Conservation (phyloP, 116 monocot genomes). For the Thalassia testudinum region DNA sequence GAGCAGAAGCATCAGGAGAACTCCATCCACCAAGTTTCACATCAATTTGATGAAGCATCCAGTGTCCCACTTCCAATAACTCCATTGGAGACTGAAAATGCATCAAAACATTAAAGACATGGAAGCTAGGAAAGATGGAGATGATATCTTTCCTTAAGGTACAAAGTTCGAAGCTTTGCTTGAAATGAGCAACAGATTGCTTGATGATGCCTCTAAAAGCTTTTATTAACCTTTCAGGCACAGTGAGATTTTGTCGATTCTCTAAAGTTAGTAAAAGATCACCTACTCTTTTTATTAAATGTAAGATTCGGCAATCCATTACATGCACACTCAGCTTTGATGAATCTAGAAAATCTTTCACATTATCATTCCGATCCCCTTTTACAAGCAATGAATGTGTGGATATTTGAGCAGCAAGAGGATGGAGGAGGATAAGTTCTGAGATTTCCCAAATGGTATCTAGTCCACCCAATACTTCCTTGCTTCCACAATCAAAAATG, state of each 20-base stretch:
- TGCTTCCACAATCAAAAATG: constrained; percentile 5
- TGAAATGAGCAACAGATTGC: constrained; percentile 20
- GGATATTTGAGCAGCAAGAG: constrained; percentile 31
- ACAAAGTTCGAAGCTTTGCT: constrained; percentile 35
- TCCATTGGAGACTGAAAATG: constrained; percentile 46
- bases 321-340: constrained; percentile 27
- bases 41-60: constrained; percentile 49
- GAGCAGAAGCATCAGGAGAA: constrained; percentile 13
- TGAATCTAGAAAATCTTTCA: constrained; percentile 14
- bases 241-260: constrained; percentile 5
- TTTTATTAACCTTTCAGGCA: constrained; percentile 13
- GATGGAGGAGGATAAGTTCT: constrained; percentile 57
- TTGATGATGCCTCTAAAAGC: constrained; percentile 25
- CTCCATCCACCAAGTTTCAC: constrained; percentile 2
- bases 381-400: constrained; percentile 22
- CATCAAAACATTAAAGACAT: constrained; percentile 28
- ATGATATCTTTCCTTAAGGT: constrained; percentile 15
- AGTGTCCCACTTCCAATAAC: constrained; percentile 46
- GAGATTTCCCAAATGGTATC: constrained; percentile 21
- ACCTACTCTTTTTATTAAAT: constrained; percentile 28
- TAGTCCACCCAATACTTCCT: constrained; percentile 2
- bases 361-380: constrained; percentile 9
- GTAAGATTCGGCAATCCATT: constrained; percentile 30
- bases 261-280: constrained; percentile 15
- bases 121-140: constrained; percentile 35